phyloP scores from a whole-genome alignment of 2,329 filamentous ascomycete species.

The Pezicula carpinea region DNA sequence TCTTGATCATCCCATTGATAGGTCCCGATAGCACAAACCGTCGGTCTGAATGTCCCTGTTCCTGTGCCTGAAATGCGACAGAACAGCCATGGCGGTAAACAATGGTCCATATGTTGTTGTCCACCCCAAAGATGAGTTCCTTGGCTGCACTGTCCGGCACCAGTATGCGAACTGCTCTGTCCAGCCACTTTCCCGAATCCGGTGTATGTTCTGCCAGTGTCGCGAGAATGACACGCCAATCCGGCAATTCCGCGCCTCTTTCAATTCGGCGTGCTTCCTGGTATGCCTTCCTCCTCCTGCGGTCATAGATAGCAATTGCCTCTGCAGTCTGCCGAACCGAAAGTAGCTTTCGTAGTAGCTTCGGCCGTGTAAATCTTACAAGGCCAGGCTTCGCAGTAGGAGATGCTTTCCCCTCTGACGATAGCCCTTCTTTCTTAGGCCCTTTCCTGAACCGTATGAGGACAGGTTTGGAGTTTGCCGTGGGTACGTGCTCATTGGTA shows the following conservation, averaged over 20 bases:
- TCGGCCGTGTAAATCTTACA: not conserved
- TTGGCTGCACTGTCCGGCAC: conserved; percentile 6
- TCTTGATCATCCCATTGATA: conserved; percentile 12
- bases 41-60: not conserved
- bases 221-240: conserved; percentile 18
- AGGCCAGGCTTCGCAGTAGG: not conserved
- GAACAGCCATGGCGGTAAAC: conserved; percentile 13
- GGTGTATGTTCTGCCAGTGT: conserved; percentile 14
- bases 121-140: conserved; percentile 12
- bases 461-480: not conserved
- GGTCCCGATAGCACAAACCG: conserved; percentile 19
- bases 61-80: conserved; percentile 8
- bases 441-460: not conserved
- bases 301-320: not conserved
- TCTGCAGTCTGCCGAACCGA: not conserved
- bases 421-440: too few relatives aligned
- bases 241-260: conserved; percentile 8
- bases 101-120: conserved; percentile 20
- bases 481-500: not conserved
- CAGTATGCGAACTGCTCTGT: conserved; percentile 12
- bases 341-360: conserved; percentile 1
- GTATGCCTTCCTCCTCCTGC: conserved; percentile 4
- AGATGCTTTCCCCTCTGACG: not conserved
- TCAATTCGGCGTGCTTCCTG: conserved; percentile 3
- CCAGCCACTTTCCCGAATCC: conserved; percentile 14